These are phyloP conservation scores for Alternaria metachromatica DNA, from an alignment of 2,329 filamentous ascomycete genomes.

Conservation along the genomic window DNA sequence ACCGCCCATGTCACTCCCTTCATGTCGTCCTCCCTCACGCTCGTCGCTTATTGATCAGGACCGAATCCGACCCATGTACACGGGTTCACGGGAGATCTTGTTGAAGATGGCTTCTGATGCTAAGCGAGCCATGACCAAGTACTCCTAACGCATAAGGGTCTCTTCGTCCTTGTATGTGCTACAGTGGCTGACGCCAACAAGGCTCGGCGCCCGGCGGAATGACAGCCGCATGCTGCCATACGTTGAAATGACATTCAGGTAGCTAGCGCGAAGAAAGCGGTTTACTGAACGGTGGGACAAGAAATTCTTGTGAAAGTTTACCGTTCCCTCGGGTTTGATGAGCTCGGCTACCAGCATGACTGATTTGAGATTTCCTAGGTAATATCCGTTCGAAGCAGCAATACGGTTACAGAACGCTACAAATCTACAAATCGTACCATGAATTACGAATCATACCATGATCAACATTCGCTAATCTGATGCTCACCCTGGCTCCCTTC, in stretches of 20 bases:
- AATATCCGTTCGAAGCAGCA: neutral
- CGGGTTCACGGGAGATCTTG: neutral
- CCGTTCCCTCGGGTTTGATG: neutral
- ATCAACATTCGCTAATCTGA: conserved; percentile 1
- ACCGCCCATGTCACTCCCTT: neutral
- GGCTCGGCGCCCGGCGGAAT: neutral
- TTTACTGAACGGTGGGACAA: neutral
- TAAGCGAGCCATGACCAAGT: neutral
- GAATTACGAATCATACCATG: neutral
- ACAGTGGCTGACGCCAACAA: neutral
- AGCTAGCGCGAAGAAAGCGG: neutral
- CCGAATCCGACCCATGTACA: neutral
- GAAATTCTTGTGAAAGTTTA: neutral
- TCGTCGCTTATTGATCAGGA: conserved; percentile 1
- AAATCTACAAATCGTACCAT: neutral
- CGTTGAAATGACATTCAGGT: neutral
- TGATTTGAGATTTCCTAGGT: neutral
- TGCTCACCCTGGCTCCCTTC: neutral
- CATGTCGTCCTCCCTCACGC: neutral
- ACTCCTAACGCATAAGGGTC: conserved; percentile 2
- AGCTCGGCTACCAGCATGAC: neutral
- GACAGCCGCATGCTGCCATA: neutral
- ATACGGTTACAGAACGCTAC: neutral
- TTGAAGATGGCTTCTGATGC: neutral
- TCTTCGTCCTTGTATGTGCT: neutral